Evolutionary conservation across 2,329 filamentous ascomycete species (phyloP).

Genomic region (Epichloe bromicola): DNA sequence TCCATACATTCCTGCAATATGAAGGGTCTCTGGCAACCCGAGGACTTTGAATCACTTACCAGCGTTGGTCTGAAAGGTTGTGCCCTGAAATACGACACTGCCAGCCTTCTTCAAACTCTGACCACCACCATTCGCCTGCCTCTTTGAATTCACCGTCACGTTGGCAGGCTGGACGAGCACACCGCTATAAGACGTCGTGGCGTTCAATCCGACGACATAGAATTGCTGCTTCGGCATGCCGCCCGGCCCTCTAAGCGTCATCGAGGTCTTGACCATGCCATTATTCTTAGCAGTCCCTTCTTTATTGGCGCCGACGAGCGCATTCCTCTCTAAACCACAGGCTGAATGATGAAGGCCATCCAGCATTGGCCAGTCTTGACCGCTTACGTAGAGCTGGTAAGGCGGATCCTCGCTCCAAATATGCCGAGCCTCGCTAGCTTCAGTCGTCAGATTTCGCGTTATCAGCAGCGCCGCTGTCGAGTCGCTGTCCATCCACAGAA

Average conservation of each 20-base stretch:
- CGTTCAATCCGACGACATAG: constrained; percentile 63
- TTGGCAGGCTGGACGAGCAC: constrained; percentile 53
- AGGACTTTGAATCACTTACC: constrained; percentile 35
- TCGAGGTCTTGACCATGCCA: constrained; percentile 39
- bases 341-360: constrained; percentile 65
- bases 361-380: constrained; percentile 44
- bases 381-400: constrained; percentile 67
- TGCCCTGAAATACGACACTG: constrained; percentile 58
- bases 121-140: constrained; percentile 18
- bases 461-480: constrained; percentile 64
- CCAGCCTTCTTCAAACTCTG: constrained; percentile 41
- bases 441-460: constrained; percentile 57
- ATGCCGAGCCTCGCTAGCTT: constrained; percentile 40
- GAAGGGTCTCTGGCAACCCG: not conserved
- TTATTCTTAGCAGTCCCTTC: constrained; percentile 22
- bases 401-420: constrained; percentile 40
- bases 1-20: not conserved
- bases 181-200: constrained; percentile 57
- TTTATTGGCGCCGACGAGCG: constrained; percentile 44
- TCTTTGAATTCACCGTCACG: constrained; percentile 30
- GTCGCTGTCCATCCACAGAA: constrained; percentile 79
- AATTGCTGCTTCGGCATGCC: constrained; percentile 77
- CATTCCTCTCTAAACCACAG: constrained; percentile 61
- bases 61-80: constrained; percentile 65
- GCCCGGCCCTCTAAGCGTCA: constrained; percentile 55